phyloP scores from a whole-genome alignment of 805 yeast genomes.

The Komagataella kurtzmanii region DNA sequence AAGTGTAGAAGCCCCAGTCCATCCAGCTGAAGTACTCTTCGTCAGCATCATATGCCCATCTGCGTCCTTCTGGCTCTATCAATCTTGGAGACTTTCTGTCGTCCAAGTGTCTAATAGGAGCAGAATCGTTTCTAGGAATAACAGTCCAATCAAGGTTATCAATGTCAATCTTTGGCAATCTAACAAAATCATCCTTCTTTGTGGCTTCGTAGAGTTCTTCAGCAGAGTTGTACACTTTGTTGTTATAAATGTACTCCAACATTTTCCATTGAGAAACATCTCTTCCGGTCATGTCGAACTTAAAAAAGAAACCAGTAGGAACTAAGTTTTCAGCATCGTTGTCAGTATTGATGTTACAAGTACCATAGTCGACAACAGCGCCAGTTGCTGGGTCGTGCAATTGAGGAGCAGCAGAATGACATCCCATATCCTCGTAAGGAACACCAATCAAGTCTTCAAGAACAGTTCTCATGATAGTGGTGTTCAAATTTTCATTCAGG shows the following conservation, averaged over 20 bases:
- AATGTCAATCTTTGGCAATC: conserved; percentile 6
- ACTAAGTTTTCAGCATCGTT: conserved; percentile 11
- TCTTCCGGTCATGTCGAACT: conserved; percentile 11
- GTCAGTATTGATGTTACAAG: neutral
- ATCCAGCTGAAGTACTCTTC: conserved; percentile 17
- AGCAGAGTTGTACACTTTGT: conserved; percentile 9
- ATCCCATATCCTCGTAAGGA: neutral
- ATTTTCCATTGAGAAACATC: conserved; percentile 3
- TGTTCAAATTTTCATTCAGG: neutral
- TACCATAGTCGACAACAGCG: neutral
- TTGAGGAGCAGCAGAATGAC: conserved; percentile 2
- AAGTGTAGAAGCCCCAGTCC: conserved; percentile 15
- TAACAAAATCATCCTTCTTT: conserved; percentile 8
- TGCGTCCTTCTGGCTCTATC: conserved; percentile 14
- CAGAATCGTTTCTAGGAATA: conserved; percentile 7
- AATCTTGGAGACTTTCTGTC: conserved; percentile 11
- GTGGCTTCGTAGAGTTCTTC: conserved; percentile 12
- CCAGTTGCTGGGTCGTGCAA: conserved; percentile 1
- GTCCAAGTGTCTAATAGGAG: conserved; percentile 4
- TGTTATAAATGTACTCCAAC: conserved; percentile 11
- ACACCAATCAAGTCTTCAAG: conserved; percentile 3
- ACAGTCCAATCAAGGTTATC: conserved; percentile 4
- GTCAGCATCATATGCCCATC: conserved; percentile 12
- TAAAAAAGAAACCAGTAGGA: conserved; percentile 11
- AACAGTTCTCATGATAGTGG: conserved; percentile 1